phyloP scores from a whole-genome alignment of 129 eudicot genomes.

The Lonicera japonica region DNA sequence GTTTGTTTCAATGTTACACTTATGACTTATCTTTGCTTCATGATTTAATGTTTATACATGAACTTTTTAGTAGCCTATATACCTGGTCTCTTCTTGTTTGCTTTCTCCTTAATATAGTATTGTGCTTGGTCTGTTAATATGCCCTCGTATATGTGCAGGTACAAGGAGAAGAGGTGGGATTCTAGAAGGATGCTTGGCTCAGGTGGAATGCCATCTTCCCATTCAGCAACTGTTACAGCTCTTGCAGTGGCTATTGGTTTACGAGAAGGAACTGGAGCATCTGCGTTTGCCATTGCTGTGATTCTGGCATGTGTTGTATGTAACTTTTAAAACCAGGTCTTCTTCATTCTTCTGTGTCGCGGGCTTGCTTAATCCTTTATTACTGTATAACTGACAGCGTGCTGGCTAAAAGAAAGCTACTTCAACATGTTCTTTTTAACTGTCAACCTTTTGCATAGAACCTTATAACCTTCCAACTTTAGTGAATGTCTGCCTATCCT shows the following conservation, averaged over 20 bases:
- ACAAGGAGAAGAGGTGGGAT: conserved; percentile 59
- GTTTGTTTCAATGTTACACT: background rate
- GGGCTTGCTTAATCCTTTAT: conserved; percentile 10
- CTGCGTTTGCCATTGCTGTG: conserved; percentile 73
- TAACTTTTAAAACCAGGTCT: conserved; percentile 38
- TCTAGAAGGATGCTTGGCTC: conserved; percentile 52
- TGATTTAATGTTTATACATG: no score
- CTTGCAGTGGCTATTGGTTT: conserved; percentile 51
- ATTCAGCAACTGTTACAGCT: conserved; percentile 57
- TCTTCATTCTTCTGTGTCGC: conserved; percentile 27
- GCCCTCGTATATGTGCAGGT: conserved; percentile 45
- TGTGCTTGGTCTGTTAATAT: no score
- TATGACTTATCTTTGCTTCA: no score
- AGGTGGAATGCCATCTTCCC: conserved; percentile 73
- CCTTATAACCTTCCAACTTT: background rate
- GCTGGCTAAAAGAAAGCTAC: conserved; percentile 4
- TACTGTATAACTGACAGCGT: background rate
- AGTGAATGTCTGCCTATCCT: background rate
- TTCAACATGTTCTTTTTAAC: background rate
- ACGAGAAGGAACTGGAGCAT: conserved; percentile 45
- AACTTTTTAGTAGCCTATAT: no score
- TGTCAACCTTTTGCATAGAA: background rate
- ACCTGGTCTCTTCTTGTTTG: no score
- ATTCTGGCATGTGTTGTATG: conserved; percentile 90
- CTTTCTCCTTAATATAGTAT: no score